Base-by-base conservation (phyloP, 805 yeast genomes). In the Yarrowia yakushimensis region DNA sequence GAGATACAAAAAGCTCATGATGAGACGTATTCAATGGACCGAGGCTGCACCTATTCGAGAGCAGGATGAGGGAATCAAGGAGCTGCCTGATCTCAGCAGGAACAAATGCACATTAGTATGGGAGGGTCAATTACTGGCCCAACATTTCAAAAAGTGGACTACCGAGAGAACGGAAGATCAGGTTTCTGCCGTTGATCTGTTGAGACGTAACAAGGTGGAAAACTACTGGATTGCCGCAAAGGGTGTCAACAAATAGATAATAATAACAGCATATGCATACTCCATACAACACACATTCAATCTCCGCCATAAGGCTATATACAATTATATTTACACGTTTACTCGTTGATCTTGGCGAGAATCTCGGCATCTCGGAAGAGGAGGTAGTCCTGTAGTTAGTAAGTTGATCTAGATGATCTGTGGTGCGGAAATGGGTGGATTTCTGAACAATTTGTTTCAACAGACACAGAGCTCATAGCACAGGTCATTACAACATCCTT, bases 281-380 rank as follows among this genome's bases (percentile, higher is more conserved):
- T n/a, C n/a, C n/a, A n/a, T n/a, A n/a, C 3, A 8, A 20, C 25
- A 43, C 30, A 25, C 15, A 11, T 23, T 25, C 11, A 3, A 23
- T 43, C 48, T 43, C 48, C 48, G 48, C 48, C 48, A 43, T 43
- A 43, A 43, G 48, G 34, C 45, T 55, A 55, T 55, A 28, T 55
- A 55, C 61, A 55, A 31, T 48, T 48, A 25, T 54, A 54, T 55
- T 41, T 55, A 55, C 61, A 59, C 37, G 39, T 55, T 59, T 59
- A 59, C 54, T 59, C 62, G 42, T 67, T 62, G 67, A 94, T 85
- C 81, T 90, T 93, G 72, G 98, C 99, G 72, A 94, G 83, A 75
- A 93, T 89, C 78, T 93, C 99, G 71, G 88, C 80, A 78, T 94
- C 98, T 76, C 97, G 88, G 84, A 88, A 91, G 71, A 92, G 80